Evolutionary conservation across 2,329 filamentous ascomycete genomes (phyloP).

Genomic region (Claviceps citrina): DNA sequence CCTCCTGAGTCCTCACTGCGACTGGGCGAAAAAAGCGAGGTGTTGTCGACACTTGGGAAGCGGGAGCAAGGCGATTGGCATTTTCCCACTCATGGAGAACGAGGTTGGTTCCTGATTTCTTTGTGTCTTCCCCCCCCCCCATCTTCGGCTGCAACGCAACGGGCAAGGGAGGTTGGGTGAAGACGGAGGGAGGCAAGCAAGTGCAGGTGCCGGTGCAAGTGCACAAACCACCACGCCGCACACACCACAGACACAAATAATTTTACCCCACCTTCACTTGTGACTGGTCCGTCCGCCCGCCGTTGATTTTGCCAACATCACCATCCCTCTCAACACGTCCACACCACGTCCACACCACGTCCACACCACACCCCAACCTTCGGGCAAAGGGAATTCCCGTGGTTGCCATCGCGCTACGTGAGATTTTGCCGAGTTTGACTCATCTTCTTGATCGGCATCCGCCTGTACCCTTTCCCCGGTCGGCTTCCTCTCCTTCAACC

Average conservation of each 20-base stretch:
- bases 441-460: neutral
- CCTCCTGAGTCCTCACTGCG: no score
- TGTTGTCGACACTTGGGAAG: neutral
- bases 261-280: constrained; percentile 8
- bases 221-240: neutral
- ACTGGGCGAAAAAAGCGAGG: neutral
- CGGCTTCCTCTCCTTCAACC: neutral
- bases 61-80: neutral
- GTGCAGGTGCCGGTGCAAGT: neutral
- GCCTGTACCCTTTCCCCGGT: neutral
- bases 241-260: constrained; percentile 4
- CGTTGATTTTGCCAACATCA: constrained; percentile 3
- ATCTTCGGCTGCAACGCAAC: no score
- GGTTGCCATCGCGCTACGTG: no score
- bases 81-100: constrained; percentile 11
- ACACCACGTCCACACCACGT: no score
- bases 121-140: neutral
- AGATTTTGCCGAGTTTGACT: neutral
- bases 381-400: no score
- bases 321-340: no score
- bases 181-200: neutral
- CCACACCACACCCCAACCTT: no score
- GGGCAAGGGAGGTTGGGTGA: no score
- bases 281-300: constrained; percentile 5
- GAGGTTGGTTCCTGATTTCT: constrained; percentile 7